Conservation (phyloP, 257 asterid genomes). For the Petunia axillaris region DNA sequence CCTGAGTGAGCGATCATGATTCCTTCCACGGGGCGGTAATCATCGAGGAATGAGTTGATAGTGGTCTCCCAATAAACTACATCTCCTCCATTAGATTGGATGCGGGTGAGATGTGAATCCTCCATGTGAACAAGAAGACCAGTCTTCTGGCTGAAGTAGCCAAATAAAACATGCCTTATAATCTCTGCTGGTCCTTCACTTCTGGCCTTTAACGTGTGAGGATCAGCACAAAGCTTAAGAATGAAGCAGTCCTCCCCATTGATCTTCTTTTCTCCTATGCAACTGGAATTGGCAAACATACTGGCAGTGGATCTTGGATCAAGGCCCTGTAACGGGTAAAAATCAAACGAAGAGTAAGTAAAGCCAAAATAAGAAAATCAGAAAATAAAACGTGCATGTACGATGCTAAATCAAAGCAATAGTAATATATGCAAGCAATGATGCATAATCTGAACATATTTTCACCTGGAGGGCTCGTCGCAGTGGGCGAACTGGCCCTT, state of each 20-base stretch:
- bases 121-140: conserved; percentile 89
- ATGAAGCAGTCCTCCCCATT: conserved; percentile 90
- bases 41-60: conserved; percentile 75
- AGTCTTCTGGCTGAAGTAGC: conserved; percentile 90
- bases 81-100: conserved; percentile 86
- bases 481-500: conserved; percentile 85
- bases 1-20: conserved; percentile 96
- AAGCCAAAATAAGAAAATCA: neutral
- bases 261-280: conserved; percentile 85
- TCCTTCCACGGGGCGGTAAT: conserved; percentile 82
- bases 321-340: conserved; percentile 58
- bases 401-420: neutral
- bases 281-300: conserved; percentile 75
- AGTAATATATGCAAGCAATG: too few species aligned
- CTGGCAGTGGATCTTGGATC: conserved; percentile 85
- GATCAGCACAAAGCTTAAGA: conserved; percentile 79
- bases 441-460: neutral
- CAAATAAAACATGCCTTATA: conserved; percentile 79
- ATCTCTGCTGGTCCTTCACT: conserved; percentile 95
- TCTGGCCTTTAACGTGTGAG: conserved; percentile 73
- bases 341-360: too few species aligned
- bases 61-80: conserved; percentile 96
- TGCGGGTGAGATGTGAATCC: conserved; percentile 91
- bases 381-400: neutral
- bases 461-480: conserved; percentile 95